phyloP scores from a whole-genome alignment of 768 basidiomycete genomes.

The Phaeotremella fagi region DNA sequence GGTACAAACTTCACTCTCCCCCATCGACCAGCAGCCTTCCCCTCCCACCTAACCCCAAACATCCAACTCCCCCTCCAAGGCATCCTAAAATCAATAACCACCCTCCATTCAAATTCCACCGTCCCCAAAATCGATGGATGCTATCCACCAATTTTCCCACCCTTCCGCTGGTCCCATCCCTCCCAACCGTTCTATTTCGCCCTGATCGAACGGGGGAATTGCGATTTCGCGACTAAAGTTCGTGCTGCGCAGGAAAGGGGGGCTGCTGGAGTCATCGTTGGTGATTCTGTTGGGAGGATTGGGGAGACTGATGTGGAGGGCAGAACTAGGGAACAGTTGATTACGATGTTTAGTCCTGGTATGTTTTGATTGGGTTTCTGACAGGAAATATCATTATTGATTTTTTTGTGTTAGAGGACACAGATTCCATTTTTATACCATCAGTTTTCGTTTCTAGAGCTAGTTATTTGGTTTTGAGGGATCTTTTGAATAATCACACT shows the following conservation, averaged over 20 bases:
- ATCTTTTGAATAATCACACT: slow-evolving; percentile 68
- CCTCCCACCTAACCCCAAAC: slow-evolving; percentile 15
- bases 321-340: slow-evolving; percentile 59
- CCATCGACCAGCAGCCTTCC: slow-evolving; percentile 46
- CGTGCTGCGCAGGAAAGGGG: slow-evolving; percentile 65
- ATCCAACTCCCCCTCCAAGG: slow-evolving; percentile 25
- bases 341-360: slow-evolving; percentile 93
- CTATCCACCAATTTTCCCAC: slow-evolving; percentile 23
- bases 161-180: slow-evolving; percentile 3
- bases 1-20: slow-evolving; percentile 34
- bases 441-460: slow-evolving; percentile 83
- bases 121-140: slow-evolving; percentile 5
- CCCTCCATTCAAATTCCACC: slow-evolving; percentile 5
- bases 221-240: slow-evolving; percentile 85
- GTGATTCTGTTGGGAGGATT: slow-evolving; percentile 64
- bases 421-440: slow-evolving; percentile 75
- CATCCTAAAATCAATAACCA: slow-evolving; percentile 17
- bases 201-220: slow-evolving; percentile 79
- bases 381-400: neutral
- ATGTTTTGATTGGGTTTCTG: slow-evolving; percentile 25
- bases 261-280: slow-evolving; percentile 85
- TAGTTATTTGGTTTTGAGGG: slow-evolving; percentile 66
- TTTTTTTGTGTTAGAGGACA: slow-evolving; percentile 55
- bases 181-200: slow-evolving; percentile 58
- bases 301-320: slow-evolving; percentile 44